Percentiles rank a stretch among this genome's conserved stretches.
These are phyloP conservation scores for Cucumis variabilis DNA, from an alignment of 331 rosid species.

Conservation along the genomic window DNA sequence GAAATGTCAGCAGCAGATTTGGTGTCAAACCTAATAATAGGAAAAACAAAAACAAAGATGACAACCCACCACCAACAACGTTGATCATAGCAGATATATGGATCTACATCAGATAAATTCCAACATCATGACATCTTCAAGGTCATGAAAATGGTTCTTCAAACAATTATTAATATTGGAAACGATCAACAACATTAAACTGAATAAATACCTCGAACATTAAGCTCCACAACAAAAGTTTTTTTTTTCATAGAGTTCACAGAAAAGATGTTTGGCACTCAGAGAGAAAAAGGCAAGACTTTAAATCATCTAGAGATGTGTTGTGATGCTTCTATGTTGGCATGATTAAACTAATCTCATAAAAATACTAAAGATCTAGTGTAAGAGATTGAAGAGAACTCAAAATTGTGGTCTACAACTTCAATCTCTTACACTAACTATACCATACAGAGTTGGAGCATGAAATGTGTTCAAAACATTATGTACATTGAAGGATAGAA, in stretches of 20 bases:
- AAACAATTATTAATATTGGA: no score
- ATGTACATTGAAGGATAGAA: slow-evolving; percentile 12
- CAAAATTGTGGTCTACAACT: not conserved
- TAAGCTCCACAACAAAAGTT: no score
- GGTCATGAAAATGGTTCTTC: no score
- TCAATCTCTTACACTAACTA: slow-evolving; percentile 11
- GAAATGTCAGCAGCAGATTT: slow-evolving; percentile 97
- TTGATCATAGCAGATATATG: no score
- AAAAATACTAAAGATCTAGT: not conserved
- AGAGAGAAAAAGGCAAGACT: slow-evolving; percentile 71
- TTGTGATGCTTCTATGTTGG: slow-evolving; percentile 68
- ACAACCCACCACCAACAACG: no score
- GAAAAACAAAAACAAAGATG: no score
- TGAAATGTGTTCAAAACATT: slow-evolving; percentile 12
- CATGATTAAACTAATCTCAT: slow-evolving; percentile 44
- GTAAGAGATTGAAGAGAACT: not conserved
- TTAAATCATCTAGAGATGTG: slow-evolving; percentile 85
- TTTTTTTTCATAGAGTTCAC: no score
- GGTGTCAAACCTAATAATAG: slow-evolving; percentile 80
- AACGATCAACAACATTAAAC: no score
- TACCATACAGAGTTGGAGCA: slow-evolving; percentile 12
- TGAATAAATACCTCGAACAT: no score
- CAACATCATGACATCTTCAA: no score
- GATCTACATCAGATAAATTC: no score
- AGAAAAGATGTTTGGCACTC: no score